Conservation (phyloP, 2,329 filamentous ascomycete species). For the Ascochyta pisi region DNA sequence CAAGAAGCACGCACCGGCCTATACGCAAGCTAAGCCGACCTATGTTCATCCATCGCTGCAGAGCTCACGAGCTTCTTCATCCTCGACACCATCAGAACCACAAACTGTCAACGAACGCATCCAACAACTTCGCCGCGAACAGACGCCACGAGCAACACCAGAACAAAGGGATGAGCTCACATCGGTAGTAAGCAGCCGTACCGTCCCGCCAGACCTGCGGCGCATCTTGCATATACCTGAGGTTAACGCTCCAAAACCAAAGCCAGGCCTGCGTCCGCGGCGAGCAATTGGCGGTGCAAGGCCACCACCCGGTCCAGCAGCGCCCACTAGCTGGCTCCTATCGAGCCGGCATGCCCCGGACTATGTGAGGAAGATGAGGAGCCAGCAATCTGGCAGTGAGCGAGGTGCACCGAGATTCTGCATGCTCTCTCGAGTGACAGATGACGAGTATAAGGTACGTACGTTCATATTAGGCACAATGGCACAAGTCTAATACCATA, state of each 20-base stretch:
- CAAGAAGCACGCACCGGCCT: slow-evolving; percentile 55
- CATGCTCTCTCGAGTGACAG: slow-evolving; percentile 31
- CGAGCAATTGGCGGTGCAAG: slow-evolving; percentile 36
- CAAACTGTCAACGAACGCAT: slow-evolving; percentile 57
- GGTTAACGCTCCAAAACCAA: slow-evolving; percentile 54
- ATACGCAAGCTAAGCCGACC: slow-evolving; percentile 51
- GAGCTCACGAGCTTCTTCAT: slow-evolving; percentile 36
- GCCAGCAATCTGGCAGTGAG: slow-evolving; percentile 19
- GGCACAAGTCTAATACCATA: not conserved
- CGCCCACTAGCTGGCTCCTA: slow-evolving; percentile 55
- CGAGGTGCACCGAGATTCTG: slow-evolving; percentile 27
- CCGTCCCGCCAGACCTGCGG: slow-evolving; percentile 54
- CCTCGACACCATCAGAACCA: slow-evolving; percentile 31
- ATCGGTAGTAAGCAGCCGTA: slow-evolving; percentile 50
- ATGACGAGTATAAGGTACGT: slow-evolving; percentile 39
- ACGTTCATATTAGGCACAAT: not conserved
- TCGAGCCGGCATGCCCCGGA: slow-evolving; percentile 40
- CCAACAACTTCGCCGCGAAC: slow-evolving; percentile 54
- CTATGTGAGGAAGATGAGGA: slow-evolving; percentile 22
- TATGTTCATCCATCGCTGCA: slow-evolving; percentile 49
- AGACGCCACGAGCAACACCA: slow-evolving; percentile 47
- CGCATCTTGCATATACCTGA: slow-evolving; percentile 55
- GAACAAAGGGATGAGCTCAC: slow-evolving; percentile 55
- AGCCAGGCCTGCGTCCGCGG: slow-evolving; percentile 46
- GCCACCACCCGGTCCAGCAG: slow-evolving; percentile 52